Base-by-base conservation (phyloP, 192 early-diverging fungal species). In the Funneliformis geosporum region DNA sequence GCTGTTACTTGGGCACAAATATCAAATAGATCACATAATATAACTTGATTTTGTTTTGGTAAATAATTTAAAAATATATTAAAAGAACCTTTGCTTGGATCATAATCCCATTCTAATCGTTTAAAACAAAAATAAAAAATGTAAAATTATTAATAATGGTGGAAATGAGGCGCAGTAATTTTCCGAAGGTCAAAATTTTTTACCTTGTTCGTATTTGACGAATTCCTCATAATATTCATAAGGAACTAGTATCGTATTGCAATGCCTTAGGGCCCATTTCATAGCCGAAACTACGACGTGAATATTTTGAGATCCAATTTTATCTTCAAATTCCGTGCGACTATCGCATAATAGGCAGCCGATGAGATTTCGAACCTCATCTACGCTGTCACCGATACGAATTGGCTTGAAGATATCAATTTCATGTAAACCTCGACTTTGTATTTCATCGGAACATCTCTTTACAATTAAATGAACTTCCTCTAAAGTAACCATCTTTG, bases 191-290 rank as follows among this genome's bases (percentile, higher is more conserved):
- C 33, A 33, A 33, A 33, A n/a, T n/a, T n/a, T n/a, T 33, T 2
- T 78, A 78, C 76, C 77, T 69, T 79, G 77, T 40, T 79, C 77
- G 69, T 61, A 69, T 69, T 21, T 67, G 8, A 69, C 66, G 39
- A 79, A 79, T 69, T 79, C 77, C 42, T 79, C 77, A 39, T 79
- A 79, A 27, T 46, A 79, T 42, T 69, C 25, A 40, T 79, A 79
- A 38, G 77, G 77, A 40, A 79, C 77, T 33, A 79, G 21, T 25
- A 50, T 46, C 18, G 40, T 60, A 23, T 33, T 12, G 59, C 77
- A 46, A 68, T 69, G 77, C 43, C 65, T 47, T 12, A 79, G 25
- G 6, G 77, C 66, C 77, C 77, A 79, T 69, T 79, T 79, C 67
- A 79, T 59, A 38, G 77, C 50, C 25, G 77, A n/a, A 14, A 79